These are phyloP conservation scores for Candida bentonensis DNA, from an alignment of 805 yeast species.

Conservation along the genomic window DNA sequence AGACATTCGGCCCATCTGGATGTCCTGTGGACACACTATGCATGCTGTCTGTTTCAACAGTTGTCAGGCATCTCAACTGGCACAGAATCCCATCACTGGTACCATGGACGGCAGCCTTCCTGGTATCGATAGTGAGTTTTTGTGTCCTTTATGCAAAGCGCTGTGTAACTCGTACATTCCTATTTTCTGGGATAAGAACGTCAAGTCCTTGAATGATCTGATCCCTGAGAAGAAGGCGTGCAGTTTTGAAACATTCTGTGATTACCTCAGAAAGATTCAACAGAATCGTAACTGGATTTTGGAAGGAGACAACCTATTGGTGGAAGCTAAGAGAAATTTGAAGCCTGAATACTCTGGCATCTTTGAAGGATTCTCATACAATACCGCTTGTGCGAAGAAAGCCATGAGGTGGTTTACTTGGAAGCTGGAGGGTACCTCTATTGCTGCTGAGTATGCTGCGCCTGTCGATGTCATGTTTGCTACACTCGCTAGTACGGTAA, in stretches of 20 bases:
- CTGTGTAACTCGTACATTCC: conserved; percentile 78
- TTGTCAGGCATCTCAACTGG: conserved; percentile 20
- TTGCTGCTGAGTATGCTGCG: neutral
- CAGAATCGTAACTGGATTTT: conserved; percentile 5
- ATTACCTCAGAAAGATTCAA: conserved; percentile 15
- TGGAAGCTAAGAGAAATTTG: neutral
- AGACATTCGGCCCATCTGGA: conserved; percentile 26
- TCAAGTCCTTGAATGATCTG: conserved; percentile 10
- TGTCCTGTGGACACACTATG: conserved; percentile 91
- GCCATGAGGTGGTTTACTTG: neutral
- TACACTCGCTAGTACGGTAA: conserved; percentile 38
- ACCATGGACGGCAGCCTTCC: conserved; percentile 52
- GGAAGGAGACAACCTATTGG: neutral
- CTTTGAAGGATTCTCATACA: neutral
- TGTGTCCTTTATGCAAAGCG: conserved; percentile 87
- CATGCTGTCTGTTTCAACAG: conserved; percentile 65
- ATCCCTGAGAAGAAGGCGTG: neutral
- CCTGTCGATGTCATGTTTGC: conserved; percentile 13
- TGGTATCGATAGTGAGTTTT: conserved; percentile 41
- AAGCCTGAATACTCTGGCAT: conserved; percentile 2
- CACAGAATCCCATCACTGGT: conserved; percentile 53
- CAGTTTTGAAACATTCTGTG: conserved; percentile 15
- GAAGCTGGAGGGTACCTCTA: neutral
- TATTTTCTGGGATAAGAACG: conserved; percentile 42
- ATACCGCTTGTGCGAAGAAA: neutral